These are phyloP conservation scores for Apophysomyces trapeziformis DNA, from an alignment of 371 early-diverging fungal species.

Conservation along the genomic window DNA sequence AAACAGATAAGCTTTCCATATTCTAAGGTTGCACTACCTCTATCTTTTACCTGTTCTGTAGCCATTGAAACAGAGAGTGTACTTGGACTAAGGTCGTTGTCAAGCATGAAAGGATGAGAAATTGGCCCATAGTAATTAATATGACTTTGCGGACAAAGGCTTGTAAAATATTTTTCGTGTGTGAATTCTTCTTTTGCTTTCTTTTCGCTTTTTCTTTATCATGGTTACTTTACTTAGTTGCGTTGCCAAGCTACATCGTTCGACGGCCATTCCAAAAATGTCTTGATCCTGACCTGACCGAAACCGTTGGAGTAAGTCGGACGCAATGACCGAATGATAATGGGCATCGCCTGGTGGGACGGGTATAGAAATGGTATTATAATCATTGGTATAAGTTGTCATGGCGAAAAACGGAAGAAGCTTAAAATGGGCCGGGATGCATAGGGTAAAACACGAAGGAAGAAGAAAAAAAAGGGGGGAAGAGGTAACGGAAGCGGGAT, in stretches of 20 bases:
- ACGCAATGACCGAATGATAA: slow-evolving; percentile 11
- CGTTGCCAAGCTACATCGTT: slow-evolving; percentile 27
- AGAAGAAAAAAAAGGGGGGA: background rate
- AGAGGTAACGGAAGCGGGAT: no score
- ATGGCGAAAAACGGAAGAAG: background rate
- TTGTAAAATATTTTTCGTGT: slow-evolving; percentile 3
- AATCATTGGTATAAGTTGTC: slow-evolving; percentile 3
- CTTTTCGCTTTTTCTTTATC: no score
- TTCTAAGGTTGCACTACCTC: background rate
- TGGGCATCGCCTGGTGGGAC: background rate
- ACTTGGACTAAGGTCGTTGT: slow-evolving; percentile 20
- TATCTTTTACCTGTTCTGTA: slow-evolving; percentile 31
- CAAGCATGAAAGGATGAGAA: slow-evolving; percentile 15
- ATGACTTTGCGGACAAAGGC: slow-evolving; percentile 24
- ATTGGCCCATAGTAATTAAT: slow-evolving; percentile 22
- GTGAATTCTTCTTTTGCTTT: background rate
- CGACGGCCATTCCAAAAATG: slow-evolving; percentile 44
- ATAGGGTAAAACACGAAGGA: background rate
- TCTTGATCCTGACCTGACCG: slow-evolving; percentile 46
- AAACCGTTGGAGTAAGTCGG: slow-evolving; percentile 27
- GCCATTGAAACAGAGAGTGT: slow-evolving; percentile 29
- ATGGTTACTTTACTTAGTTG: slow-evolving; percentile 39
- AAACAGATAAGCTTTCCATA: background rate
- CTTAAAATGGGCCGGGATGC: background rate
- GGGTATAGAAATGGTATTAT: slow-evolving; percentile 3